Percentiles rank a stretch among this genome's conserved stretches.
phyloP scores from a whole-genome alignment of 306 rosid species.

The Cicer judaicum region DNA sequence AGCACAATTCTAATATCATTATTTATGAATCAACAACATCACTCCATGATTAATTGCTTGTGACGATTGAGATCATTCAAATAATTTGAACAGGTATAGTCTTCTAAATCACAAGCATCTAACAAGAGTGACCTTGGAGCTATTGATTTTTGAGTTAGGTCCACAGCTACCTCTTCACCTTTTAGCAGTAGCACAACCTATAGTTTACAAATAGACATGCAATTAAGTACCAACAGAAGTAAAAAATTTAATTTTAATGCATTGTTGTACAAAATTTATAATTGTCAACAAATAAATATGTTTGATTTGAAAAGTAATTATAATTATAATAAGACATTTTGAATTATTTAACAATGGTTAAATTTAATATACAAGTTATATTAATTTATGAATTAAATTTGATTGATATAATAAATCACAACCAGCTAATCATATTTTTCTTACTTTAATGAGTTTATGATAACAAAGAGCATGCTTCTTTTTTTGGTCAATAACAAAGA shows the following conservation, averaged over 20 bases:
- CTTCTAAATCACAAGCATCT: slow-evolving; percentile 86
- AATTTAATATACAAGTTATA: no score
- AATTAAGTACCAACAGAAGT: no score
- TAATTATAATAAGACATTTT: no score
- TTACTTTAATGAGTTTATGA: not conserved
- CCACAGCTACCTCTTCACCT: slow-evolving; percentile 60
- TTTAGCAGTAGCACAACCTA: slow-evolving; percentile 71
- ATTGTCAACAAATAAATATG: no score
- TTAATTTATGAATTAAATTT: no score
- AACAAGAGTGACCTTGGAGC: slow-evolving; percentile 54
- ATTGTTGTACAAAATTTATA: no score
- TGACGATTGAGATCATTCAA: slow-evolving; percentile 82
- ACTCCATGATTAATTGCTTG: slow-evolving; percentile 81
- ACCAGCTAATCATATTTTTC: no score
- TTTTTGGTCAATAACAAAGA: not conserved
- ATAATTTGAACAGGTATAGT: slow-evolving; percentile 80
- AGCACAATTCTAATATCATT: slow-evolving; percentile 11
- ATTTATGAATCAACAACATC: slow-evolving; percentile 23
- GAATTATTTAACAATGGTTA: no score
- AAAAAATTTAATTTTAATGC: no score
- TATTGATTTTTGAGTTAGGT: slow-evolving; percentile 49
- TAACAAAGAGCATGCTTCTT: not conserved
- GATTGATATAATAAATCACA: no score
- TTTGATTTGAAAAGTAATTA: no score
- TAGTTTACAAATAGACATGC: not conserved